Conservation (phyloP, 225 moss, liverwort and hornwort genomes). For the Sphagnum contortum region DNA sequence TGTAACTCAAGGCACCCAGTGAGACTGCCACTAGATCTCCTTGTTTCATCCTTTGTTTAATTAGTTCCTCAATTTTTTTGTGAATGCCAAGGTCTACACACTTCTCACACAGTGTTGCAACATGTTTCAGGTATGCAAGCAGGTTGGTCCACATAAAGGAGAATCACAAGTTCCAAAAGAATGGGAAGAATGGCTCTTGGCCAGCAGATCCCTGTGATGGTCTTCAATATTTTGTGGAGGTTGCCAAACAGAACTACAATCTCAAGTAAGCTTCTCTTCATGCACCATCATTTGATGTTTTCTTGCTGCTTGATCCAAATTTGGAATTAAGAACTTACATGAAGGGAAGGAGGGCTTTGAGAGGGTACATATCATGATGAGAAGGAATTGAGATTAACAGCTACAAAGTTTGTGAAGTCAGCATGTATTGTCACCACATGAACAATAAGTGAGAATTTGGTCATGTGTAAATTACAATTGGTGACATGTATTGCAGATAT, state of each 20-base stretch:
- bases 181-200: slow-evolving; percentile 45
- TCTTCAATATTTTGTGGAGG: slow-evolving; percentile 55
- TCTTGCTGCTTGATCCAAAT: neutral
- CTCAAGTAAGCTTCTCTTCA: slow-evolving; percentile 50
- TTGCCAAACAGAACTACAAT: slow-evolving; percentile 60
- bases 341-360: too few species aligned
- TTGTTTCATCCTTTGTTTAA: too few species aligned
- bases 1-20: slow-evolving; percentile 79
- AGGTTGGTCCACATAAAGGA: slow-evolving; percentile 81
- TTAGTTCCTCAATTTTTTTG: too few species aligned
- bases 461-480: too few species aligned
- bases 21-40: slow-evolving; percentile 15
- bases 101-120: too few species aligned
- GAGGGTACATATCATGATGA: too few species aligned
- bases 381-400: neutral
- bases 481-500: slow-evolving; percentile 32
- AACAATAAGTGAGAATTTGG: too few species aligned
- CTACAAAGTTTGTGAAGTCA: neutral
- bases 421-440: too few species aligned
- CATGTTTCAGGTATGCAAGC: slow-evolving; percentile 57
- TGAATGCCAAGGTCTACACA: too few species aligned
- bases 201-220: slow-evolving; percentile 52
- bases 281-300: neutral
- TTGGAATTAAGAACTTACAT: neutral
- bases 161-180: slow-evolving; percentile 74